A percentile compares a stretch with the other conserved stretches of the same genome.
phyloP scores from a whole-genome alignment of 176 grass and related monocot species.

The Zea luxurians region DNA sequence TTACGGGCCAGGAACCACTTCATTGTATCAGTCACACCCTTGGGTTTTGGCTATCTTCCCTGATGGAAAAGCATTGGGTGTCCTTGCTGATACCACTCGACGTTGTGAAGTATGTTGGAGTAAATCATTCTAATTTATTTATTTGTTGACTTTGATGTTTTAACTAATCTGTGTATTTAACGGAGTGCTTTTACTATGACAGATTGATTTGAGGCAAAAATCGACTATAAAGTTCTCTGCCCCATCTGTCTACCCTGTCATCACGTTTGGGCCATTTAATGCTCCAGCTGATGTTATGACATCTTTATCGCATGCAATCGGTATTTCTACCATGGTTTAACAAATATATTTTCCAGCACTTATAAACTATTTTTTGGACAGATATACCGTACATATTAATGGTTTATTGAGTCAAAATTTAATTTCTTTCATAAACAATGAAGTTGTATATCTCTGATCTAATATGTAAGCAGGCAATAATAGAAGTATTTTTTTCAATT shows the following conservation, averaged over 20 bases:
- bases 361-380: conserved; percentile 7
- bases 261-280: conserved; percentile 84
- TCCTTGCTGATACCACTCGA: conserved; percentile 83
- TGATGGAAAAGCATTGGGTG: conserved; percentile 73
- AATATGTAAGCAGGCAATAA: background rate
- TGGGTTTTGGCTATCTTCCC: conserved; percentile 90
- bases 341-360: conserved; percentile 6
- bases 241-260: conserved; percentile 59
- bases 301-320: conserved; percentile 79
- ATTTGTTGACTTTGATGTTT: background rate
- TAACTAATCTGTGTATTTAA: background rate
- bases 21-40: conserved; percentile 92
- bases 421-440: conserved; percentile 7
- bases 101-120: conserved; percentile 65
- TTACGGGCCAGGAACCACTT: conserved; percentile 75
- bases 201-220: conserved; percentile 80
- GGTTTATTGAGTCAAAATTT: background rate
- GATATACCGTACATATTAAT: conserved; percentile 3
- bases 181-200: conserved; percentile 8
- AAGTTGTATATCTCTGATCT: background rate
- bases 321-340: conserved; percentile 43
- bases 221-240: conserved; percentile 62
- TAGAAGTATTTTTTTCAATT: conserved; percentile 27
- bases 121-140: conserved; percentile 20
- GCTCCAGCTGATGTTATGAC: conserved; percentile 68